phyloP scores from a whole-genome alignment of 129 eudicot species.

The Centaurea solstitialis region DNA sequence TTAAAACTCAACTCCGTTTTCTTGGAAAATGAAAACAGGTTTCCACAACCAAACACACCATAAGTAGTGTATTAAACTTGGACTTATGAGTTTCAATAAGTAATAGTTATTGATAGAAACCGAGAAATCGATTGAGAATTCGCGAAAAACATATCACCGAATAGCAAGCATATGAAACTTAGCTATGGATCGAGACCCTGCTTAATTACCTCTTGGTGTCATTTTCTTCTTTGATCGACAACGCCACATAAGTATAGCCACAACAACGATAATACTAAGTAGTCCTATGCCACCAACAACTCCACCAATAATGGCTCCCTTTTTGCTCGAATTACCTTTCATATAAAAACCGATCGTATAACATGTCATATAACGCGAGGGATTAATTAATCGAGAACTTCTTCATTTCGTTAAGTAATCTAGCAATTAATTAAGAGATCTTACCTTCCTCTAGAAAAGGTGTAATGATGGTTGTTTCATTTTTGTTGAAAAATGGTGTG shows the following conservation, averaged over 20 bases:
- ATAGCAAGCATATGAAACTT: neutral
- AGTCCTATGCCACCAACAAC: constrained; percentile 36
- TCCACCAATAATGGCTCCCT: constrained; percentile 47
- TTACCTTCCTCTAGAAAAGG: constrained; percentile 46
- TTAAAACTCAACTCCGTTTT: too few species aligned
- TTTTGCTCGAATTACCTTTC: constrained; percentile 45
- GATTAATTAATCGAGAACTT: neutral
- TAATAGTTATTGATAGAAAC: neutral
- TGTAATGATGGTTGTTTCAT: constrained; percentile 40
- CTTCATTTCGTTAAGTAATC: neutral
- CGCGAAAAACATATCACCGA: neutral
- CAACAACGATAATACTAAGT: neutral
- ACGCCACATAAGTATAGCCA: neutral
- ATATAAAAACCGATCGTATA: constrained; percentile 13
- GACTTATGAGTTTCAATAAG: neutral
- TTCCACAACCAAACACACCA: too few species aligned
- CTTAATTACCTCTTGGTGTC: constrained; percentile 36
- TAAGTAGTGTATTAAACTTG: neutral
- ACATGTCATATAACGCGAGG: neutral
- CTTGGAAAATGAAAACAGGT: too few species aligned
- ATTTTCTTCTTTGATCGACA: constrained; percentile 22
- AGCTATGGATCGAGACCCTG: neutral
- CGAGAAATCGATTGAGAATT: neutral
- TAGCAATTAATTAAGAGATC: neutral
- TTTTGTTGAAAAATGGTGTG: constrained; percentile 36